phyloP scores from a whole-genome alignment of 805 yeast genomes.

The Lipomyces japonicus region DNA sequence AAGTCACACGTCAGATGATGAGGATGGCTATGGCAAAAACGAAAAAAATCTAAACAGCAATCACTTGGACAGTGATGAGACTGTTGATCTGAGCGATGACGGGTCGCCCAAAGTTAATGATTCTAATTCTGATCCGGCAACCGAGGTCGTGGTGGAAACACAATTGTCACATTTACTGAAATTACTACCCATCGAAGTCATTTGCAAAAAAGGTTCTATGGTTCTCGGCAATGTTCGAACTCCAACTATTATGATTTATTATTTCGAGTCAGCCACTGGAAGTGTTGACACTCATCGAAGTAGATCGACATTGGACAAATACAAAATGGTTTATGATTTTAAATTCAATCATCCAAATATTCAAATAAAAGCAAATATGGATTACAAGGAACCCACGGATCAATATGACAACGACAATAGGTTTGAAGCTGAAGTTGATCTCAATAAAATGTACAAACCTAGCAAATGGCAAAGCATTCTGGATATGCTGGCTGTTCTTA shows the following conservation, averaged over 20 bases:
- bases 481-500: constrained; percentile 14
- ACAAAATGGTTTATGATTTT: constrained; percentile 46
- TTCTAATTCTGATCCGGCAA: background rate
- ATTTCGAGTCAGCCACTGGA: constrained; percentile 55
- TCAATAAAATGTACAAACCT: background rate
- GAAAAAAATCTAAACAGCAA: background rate
- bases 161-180: constrained; percentile 27
- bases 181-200: constrained; percentile 59
- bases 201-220: constrained; percentile 62
- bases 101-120: background rate
- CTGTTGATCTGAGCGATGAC: background rate
- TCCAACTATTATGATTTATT: constrained; percentile 62
- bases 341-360: constrained; percentile 53
- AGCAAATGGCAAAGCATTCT: constrained; percentile 18
- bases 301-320: constrained; percentile 49
- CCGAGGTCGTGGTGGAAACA: background rate
- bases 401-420: background rate
- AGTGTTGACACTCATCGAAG: constrained; percentile 52
- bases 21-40: background rate
- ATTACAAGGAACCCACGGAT: constrained; percentile 44
- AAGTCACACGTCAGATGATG: background rate
- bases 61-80: too few relatives aligned
- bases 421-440: background rate
- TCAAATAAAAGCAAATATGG: constrained; percentile 65
- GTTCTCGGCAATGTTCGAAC: constrained; percentile 79